Percentiles rank a stretch among this genome's conserved stretches.
phyloP scores from a whole-genome alignment of 148 eudicot species.

The Rhododendron williamsianum region DNA sequence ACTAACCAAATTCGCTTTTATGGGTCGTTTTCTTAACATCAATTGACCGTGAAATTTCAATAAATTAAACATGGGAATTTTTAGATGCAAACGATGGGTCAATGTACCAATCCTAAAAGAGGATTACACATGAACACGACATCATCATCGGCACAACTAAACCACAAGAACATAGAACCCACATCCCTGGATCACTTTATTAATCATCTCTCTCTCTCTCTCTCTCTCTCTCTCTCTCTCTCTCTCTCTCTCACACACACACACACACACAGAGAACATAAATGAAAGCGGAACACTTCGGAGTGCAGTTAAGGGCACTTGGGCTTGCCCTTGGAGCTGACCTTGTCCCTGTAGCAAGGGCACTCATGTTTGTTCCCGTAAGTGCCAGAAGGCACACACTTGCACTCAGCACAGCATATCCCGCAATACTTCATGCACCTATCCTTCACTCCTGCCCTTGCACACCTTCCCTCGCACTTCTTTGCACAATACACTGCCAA shows the following conservation, averaged over 20 bases:
- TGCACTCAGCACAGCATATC: slow-evolving; percentile 33
- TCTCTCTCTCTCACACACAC: neutral
- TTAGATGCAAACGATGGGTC: too few relatives aligned
- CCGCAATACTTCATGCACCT: slow-evolving; percentile 42
- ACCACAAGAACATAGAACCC: neutral
- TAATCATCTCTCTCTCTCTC: neutral
- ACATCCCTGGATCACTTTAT: neutral
- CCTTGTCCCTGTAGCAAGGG: slow-evolving; percentile 38
- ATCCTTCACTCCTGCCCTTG: slow-evolving; percentile 29
- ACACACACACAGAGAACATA: neutral
- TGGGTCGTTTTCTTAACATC: too few relatives aligned
- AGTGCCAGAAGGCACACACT: slow-evolving; percentile 45
- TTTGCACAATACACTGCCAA: slow-evolving; percentile 23
- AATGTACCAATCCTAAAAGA: neutral
- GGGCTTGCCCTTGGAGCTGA: slow-evolving; percentile 36
- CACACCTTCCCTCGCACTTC: slow-evolving; percentile 32
- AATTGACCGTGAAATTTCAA: too few relatives aligned
- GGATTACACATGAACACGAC: neutral
- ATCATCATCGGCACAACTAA: neutral
- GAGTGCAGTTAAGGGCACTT: slow-evolving; percentile 30
- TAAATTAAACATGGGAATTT: neutral
- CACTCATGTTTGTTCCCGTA: slow-evolving; percentile 40
- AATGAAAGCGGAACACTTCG: neutral
- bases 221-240: neutral
- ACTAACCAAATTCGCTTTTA: too few relatives aligned